Evolutionary conservation across 176 grass and related monocot genomes (phyloP), one percentile per base, ranked within the genome.

Genomic region (Zea mays): DNA sequence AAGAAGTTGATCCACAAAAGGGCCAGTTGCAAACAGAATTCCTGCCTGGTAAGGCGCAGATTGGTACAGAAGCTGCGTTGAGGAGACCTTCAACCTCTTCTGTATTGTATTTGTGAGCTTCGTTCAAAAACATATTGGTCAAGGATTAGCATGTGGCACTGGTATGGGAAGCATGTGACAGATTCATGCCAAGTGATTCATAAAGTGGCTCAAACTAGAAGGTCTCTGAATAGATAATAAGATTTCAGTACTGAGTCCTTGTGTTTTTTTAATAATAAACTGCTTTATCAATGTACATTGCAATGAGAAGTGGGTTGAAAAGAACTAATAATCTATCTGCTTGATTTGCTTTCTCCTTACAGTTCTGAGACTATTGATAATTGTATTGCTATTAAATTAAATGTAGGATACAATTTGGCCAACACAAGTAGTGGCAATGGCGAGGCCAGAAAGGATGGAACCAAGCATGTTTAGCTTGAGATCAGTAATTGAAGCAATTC

Each of bases 21-120:
- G 96, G 27, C 96, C 96, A 64, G 92, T 88, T 19, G 81, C 92
- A 59, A 99, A 89, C 76, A 99, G 81, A 80, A 96, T 92, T 59
- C 90, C 90, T 4, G 96, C 84, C 69, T 99, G 96, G 68, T 96
- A 99, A 7, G 96, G 92, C 17, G 96, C 90, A 17, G 96, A 99
- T 73, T 96, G 86, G 79, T 99, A 96, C n/a, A 99, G 61, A 64
- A 96, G 88, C 57, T 99, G 96, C 0, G 96, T 99, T 43, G 96
- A 99, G 14, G 96, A 96, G 64, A 99, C 81, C 90, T 99, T 99
- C 84, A 93, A 85, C 81, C 60, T 99, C 88, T 95, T 99, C 77
- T 99, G 96, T 90, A 99, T 99, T 41, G 96, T 99, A 73, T 96
- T 99, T 68, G 96, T 99, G 71, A 99, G 86, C 96, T 99, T 86